These are phyloP conservation scores for Filobasidium floriforme DNA, from an alignment of 768 basidiomycete species.

Conservation along the genomic window DNA sequence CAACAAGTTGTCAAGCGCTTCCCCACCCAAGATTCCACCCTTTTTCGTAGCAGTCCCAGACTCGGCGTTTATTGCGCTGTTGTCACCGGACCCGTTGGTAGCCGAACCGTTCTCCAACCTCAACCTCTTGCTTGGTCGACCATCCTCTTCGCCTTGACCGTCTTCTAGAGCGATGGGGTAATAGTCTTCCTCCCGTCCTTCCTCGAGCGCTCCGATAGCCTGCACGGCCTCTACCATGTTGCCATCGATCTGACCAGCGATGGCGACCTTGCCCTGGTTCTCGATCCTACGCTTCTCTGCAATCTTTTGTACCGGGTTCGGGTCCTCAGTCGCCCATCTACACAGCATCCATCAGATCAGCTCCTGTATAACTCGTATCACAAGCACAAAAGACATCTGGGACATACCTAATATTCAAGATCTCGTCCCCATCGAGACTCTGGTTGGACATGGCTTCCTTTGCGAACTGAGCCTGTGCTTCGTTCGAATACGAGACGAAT, in stretches of 20 bases:
- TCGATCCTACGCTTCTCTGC: slow-evolving; percentile 76
- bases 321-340: slow-evolving; percentile 95
- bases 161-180: slow-evolving; percentile 45
- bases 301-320: slow-evolving; percentile 83
- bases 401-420: slow-evolving; percentile 75
- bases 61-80: not conserved
- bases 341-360: not conserved
- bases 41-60: slow-evolving; percentile 29
- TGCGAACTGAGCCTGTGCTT: slow-evolving; percentile 84
- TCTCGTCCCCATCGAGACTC: slow-evolving; percentile 92
- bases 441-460: slow-evolving; percentile 99
- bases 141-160: slow-evolving; percentile 47
- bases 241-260: slow-evolving; percentile 72
- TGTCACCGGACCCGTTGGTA: not conserved
- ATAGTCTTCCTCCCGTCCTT: slow-evolving; percentile 52
- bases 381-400: not conserved
- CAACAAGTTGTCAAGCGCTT: slow-evolving; percentile 80
- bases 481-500: slow-evolving; percentile 87
- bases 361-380: no score
- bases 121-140: slow-evolving; percentile 25
- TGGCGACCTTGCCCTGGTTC: slow-evolving; percentile 76
- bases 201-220: slow-evolving; percentile 77
- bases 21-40: slow-evolving; percentile 63
- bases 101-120: slow-evolving; percentile 18
- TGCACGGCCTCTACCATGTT: slow-evolving; percentile 82